Evolutionary conservation across 768 basidiomycete species (phyloP).

Genomic region (Gymnopilus dilepis): DNA sequence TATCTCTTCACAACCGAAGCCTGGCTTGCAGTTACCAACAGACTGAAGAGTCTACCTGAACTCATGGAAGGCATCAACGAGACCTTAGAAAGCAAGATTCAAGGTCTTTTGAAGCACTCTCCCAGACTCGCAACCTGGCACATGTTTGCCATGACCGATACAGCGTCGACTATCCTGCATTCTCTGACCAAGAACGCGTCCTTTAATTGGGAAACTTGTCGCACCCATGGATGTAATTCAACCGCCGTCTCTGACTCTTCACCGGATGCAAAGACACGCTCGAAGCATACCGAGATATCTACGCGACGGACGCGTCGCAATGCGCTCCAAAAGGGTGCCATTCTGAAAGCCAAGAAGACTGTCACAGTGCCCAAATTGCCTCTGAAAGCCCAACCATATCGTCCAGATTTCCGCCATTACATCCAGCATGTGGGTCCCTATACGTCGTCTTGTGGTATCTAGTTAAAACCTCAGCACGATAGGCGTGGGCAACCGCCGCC

Average conservation of each 20-base stretch:
- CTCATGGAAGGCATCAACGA: neutral
- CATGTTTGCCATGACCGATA: constrained; percentile 10
- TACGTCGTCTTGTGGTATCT: too few species aligned
- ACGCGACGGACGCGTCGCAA: neutral
- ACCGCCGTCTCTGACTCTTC: neutral
- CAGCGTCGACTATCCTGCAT: neutral
- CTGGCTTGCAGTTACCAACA: neutral
- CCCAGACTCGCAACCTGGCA: constrained; percentile 8
- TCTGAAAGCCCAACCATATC: neutral
- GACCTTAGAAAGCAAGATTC: too few species aligned
- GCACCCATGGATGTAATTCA: neutral
- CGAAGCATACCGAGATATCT: neutral
- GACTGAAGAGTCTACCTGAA: neutral
- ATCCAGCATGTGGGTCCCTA: constrained; percentile 1
- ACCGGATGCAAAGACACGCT: neutral
- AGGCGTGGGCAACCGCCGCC: constrained; percentile 11
- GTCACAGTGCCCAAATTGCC: neutral
- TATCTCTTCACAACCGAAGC: neutral
- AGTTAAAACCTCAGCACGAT: neutral
- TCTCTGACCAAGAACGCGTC: neutral
- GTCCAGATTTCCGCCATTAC: constrained; percentile 4
- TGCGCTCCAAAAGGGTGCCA: neutral
- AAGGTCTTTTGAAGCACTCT: neutral
- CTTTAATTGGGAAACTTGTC: constrained; percentile 5
- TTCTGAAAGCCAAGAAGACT: neutral